Evolutionary conservation across 164 flowering plant species (phyloP), one percentile per base, ranked within the genome.

Genomic region (Buxus sempervirens): DNA sequence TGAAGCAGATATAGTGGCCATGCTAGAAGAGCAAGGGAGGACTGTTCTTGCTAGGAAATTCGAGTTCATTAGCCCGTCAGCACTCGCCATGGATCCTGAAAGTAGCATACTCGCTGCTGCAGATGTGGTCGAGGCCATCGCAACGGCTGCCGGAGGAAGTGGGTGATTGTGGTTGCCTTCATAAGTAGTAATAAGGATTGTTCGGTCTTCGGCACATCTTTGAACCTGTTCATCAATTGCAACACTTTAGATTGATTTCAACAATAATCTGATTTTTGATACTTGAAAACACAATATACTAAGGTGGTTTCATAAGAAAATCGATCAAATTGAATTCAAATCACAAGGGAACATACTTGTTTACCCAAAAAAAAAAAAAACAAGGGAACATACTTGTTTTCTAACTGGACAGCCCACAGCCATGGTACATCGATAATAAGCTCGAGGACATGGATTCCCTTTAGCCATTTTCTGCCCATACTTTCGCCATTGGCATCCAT

Each of bases 381-480:
- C 10, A 55, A 0, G 41, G 7, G 23, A 58, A 63, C 78, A 5
- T 77, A 84, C 90, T 71, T 88, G 91, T 72, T 88, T 88, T 62
- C 93, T 86, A 54, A 88, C 93, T 0, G 93, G 93, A 61, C 93
- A 88, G 38, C 89, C 90, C 38, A 79, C 82, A 0, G 88, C 86
- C 93, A 88, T 88, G 36, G 90, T 86, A 66, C 90, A 88, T 0
- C 89, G 81, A 56, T 88, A 88, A 69, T 86, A 88, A 55, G 90
- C 93, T 62, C 93, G 78, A 9, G 93, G 90, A 54, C 89, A 86
- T 0, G 93, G 93, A 68, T 88, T 86, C 55, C 90, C 90, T 63
- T 88, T 86, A 0, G 90, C 90, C 89, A 86, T 85, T 68, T 88
- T 88, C 65, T 88, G 93, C 9, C 90, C 93, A 59, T 88, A 88